Percentiles rank a stretch among this genome's conserved stretches.
Evolutionary conservation across 768 basidiomycete genomes (phyloP).

Genomic region (Tulasnella sp.): DNA sequence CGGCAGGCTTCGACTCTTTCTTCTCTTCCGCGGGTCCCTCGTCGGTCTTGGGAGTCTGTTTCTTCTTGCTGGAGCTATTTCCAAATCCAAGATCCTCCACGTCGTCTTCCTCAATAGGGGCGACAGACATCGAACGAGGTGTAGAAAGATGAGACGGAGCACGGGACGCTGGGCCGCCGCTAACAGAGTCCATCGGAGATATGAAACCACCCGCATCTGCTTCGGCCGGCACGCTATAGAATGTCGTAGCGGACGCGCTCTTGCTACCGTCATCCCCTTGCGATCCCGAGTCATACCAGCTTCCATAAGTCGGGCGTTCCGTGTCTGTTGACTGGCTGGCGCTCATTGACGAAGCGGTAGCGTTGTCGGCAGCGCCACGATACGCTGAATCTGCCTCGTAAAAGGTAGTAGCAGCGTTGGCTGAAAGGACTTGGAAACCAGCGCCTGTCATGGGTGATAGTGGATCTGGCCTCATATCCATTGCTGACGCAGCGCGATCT

Average conservation of each 20-base stretch:
- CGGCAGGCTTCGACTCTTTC: constrained; percentile 21
- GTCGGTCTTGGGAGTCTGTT: constrained; percentile 23
- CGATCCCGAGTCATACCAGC: constrained; percentile 55
- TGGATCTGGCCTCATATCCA: constrained; percentile 48
- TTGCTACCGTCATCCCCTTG: constrained; percentile 33
- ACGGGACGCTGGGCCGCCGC: constrained; percentile 31
- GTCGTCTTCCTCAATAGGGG: constrained; percentile 40
- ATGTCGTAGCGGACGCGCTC: constrained; percentile 60
- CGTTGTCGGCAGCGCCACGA: not conserved
- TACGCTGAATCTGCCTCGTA: constrained; percentile 8
- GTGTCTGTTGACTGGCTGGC: not conserved
- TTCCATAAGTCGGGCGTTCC: not conserved
- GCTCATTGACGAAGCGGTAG: not conserved
- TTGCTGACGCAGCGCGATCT: constrained; percentile 68
- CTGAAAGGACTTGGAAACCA: constrained; percentile 45
- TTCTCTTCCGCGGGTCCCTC: constrained; percentile 1
- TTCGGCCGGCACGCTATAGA: constrained; percentile 38
- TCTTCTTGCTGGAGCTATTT: constrained; percentile 48
- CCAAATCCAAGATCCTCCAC: constrained; percentile 90
- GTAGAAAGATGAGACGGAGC: constrained; percentile 10
- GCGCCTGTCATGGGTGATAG: constrained; percentile 37
- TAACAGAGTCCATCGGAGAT: constrained; percentile 66
- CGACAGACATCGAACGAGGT: constrained; percentile 13
- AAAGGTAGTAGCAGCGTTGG: constrained; percentile 47
- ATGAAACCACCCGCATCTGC: constrained; percentile 56